These are phyloP conservation scores for Fusarium pseudograminearum DNA, from an alignment of 2,329 filamentous ascomycete species.

Conservation along the genomic window DNA sequence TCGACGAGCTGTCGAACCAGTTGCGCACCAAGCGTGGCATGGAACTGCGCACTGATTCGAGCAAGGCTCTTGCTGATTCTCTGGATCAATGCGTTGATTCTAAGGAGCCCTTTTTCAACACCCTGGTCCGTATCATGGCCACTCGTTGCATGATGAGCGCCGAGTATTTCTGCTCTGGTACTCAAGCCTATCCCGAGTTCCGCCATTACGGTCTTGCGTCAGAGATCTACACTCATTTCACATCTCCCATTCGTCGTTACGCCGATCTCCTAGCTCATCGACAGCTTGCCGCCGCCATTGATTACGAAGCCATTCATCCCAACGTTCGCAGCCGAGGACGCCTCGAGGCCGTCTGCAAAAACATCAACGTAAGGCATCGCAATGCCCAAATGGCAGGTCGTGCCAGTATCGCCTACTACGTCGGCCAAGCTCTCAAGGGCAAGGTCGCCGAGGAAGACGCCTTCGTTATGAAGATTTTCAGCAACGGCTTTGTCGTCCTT, in stretches of 20 bases:
- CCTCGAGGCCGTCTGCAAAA: slow-evolving; percentile 94
- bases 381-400: slow-evolving; percentile 96
- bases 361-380: slow-evolving; percentile 97
- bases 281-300: slow-evolving; percentile 94
- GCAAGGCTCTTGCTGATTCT: slow-evolving; percentile 92
- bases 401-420: slow-evolving; percentile 96
- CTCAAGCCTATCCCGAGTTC: slow-evolving; percentile 93
- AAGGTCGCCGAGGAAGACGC: slow-evolving; percentile 83
- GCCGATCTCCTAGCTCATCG: slow-evolving; percentile 95
- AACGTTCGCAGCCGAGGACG: slow-evolving; percentile 84
- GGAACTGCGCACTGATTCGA: slow-evolving; percentile 85
- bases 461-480: slow-evolving; percentile 97
- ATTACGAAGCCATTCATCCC: slow-evolving; percentile 87
- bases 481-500: slow-evolving; percentile 96
- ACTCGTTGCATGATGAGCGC: slow-evolving; percentile 99
- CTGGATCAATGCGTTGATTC: slow-evolving; percentile 86
- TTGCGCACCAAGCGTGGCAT: slow-evolving; percentile 87
- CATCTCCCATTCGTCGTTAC: slow-evolving; percentile 95
- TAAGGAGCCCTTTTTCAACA: slow-evolving; percentile 96
- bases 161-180: slow-evolving; percentile 97
- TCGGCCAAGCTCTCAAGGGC: slow-evolving; percentile 92
- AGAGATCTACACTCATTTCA: slow-evolving; percentile 99
- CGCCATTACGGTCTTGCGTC: slow-evolving; percentile 96
- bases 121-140: slow-evolving; percentile 94
- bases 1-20: slow-evolving; percentile 92